Percentiles rank a stretch among this genome's conserved stretches.
Conservation (phyloP, 345 rosid genomes). For the Microcos paniculata region DNA sequence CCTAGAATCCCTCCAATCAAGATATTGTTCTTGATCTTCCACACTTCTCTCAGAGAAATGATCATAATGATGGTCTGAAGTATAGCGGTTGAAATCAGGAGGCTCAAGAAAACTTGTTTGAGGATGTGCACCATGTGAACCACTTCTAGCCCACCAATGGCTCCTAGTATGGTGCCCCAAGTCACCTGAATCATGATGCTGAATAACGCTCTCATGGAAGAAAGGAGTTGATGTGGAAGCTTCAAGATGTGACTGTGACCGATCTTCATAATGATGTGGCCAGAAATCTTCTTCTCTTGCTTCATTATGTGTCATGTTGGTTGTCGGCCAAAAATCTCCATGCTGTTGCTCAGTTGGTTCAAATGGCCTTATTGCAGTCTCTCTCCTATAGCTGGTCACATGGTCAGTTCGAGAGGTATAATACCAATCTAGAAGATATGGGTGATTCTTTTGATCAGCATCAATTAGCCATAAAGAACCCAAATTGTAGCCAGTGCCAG, state of each 20-base stretch:
- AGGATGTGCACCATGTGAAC: constrained; percentile 30
- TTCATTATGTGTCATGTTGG: constrained; percentile 33
- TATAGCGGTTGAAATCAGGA: constrained; percentile 41
- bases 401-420: constrained; percentile 53
- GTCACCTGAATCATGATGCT: constrained; percentile 47
- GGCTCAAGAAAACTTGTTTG: constrained; percentile 68
- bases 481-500: constrained; percentile 34
- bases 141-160: constrained; percentile 86
- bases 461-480: constrained; percentile 73
- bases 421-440: constrained; percentile 91
- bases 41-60: constrained; percentile 45
- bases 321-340: constrained; percentile 49
- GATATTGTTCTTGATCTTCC: constrained; percentile 46
- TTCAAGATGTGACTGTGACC: constrained; percentile 56
- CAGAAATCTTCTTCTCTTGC: constrained; percentile 34
- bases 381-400: constrained; percentile 26
- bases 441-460: constrained; percentile 68
- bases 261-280: constrained; percentile 31
- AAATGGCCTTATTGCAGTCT: constrained; percentile 16
- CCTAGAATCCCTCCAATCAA: constrained; percentile 39
- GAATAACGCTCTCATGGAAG: constrained; percentile 68
- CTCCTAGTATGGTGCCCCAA: constrained; percentile 33
- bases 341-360: constrained; percentile 34
- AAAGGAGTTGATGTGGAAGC: constrained; percentile 69
- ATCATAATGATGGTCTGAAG: constrained; percentile 24